Evolutionary conservation across 148 eudicot species (phyloP).

Genomic region (Amaranthus palmeri): DNA sequence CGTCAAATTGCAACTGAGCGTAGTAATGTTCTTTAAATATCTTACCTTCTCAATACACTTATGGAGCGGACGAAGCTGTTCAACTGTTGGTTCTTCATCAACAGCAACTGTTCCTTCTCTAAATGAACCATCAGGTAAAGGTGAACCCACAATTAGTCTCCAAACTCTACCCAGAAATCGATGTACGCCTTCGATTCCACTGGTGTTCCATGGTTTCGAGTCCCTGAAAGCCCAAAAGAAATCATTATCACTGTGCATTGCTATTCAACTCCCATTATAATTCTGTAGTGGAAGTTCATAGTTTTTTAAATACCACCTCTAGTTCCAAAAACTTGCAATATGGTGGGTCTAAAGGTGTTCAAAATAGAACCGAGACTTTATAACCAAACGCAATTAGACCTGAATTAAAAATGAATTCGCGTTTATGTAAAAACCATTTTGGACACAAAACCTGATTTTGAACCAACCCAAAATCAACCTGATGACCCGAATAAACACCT

Average conservation of each 20-base stretch:
- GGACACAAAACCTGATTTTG: no score
- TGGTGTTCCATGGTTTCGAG: constrained; percentile 88
- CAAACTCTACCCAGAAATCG: constrained; percentile 90
- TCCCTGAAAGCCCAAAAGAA: constrained; percentile 47
- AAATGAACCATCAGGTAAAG: constrained; percentile 63
- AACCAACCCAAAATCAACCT: no score
- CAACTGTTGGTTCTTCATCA: constrained; percentile 62
- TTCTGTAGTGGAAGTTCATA: no score
- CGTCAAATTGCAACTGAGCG: not conserved
- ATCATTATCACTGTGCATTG: not conserved
- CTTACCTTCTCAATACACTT: constrained; percentile 84
- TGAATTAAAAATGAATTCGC: no score
- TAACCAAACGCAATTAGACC: no score
- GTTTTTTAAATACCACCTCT: no score
- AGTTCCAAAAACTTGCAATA: no score
- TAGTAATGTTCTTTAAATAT: not conserved
- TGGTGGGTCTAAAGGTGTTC: no score
- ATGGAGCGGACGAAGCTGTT: constrained; percentile 78
- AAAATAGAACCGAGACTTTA: no score
- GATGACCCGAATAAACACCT: no score
- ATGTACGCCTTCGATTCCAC: constrained; percentile 97
- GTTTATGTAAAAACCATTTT: no score
- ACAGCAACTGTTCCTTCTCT: constrained; percentile 55
- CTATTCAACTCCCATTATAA: no score
- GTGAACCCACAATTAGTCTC: constrained; percentile 84